Percentiles rank a stretch among this genome's conserved stretches.
phyloP scores from a whole-genome alignment of 2,329 filamentous ascomycete species.

The Fonsecaea pedrosoi region DNA sequence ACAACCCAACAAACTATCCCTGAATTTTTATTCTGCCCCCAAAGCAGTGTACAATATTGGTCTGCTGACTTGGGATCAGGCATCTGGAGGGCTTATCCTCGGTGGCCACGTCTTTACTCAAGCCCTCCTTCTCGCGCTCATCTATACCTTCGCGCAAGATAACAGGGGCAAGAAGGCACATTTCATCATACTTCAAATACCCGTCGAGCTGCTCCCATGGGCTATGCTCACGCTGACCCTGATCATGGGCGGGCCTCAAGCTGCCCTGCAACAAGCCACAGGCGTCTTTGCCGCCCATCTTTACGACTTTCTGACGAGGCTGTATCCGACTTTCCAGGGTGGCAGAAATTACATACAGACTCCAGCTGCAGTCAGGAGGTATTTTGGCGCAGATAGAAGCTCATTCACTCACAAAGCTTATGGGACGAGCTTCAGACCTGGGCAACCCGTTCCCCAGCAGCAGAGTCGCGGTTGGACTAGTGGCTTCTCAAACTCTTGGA shows the following conservation, averaged over 20 bases:
- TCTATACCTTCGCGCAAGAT: slow-evolving; percentile 86
- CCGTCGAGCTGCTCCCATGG: slow-evolving; percentile 79
- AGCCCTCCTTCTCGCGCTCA: slow-evolving; percentile 78
- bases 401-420: slow-evolving; percentile 57
- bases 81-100: slow-evolving; percentile 51
- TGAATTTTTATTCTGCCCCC: background rate
- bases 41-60: background rate
- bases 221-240: slow-evolving; percentile 78
- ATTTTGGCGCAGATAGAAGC: slow-evolving; percentile 63
- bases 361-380: slow-evolving; percentile 71
- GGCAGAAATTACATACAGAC: slow-evolving; percentile 78
- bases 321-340: slow-evolving; percentile 88
- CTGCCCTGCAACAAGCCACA: slow-evolving; percentile 69
- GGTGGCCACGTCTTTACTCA: slow-evolving; percentile 46
- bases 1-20: slow-evolving; percentile 54
- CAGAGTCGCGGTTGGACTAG: slow-evolving; percentile 38
- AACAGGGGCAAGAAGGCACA: slow-evolving; percentile 76
- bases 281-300: slow-evolving; percentile 88
- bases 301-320: slow-evolving; percentile 85
- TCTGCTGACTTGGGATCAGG: slow-evolving; percentile 45
- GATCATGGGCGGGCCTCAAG: slow-evolving; percentile 66
- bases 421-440: slow-evolving; percentile 65
- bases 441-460: slow-evolving; percentile 38
- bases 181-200: slow-evolving; percentile 84
- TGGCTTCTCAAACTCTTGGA: slow-evolving; percentile 55